These are phyloP conservation scores for Croton setiger DNA, from an alignment of 441 rosid species.

Conservation along the genomic window DNA sequence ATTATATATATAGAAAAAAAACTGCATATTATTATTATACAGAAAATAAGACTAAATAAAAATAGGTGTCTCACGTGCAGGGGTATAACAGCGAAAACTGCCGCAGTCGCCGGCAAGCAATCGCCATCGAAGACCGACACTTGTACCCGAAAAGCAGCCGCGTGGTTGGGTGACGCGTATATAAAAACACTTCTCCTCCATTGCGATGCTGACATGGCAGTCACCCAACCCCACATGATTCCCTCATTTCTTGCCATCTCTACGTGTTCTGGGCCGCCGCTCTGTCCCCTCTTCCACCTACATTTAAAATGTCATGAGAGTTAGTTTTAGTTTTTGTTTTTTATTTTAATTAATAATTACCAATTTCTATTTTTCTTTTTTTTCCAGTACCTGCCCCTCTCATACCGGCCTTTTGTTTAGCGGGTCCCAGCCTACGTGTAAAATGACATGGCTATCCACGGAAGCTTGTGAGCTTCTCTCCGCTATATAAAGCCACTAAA, in stretches of 20 bases:
- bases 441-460: constrained; percentile 32
- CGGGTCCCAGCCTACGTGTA: constrained; percentile 21
- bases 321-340: neutral
- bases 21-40: neutral
- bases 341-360: too few relatives aligned
- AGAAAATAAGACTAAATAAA: too few relatives aligned
- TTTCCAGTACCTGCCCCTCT: neutral
- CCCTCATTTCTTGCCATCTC: constrained; percentile 48
- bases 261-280: constrained; percentile 49
- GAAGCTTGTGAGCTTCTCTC: neutral
- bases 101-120: constrained; percentile 37
- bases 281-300: constrained; percentile 38
- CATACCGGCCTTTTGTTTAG: neutral
- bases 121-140: constrained; percentile 43
- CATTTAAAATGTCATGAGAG: too few relatives aligned
- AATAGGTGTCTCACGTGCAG: constrained; percentile 25
- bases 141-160: constrained; percentile 37
- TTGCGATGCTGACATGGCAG: constrained; percentile 48
- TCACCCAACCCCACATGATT: constrained; percentile 73
- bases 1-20: too few relatives aligned
- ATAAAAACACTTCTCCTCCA: neutral
- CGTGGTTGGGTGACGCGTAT: constrained; percentile 39
- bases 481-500: constrained; percentile 45
- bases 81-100: constrained; percentile 22
- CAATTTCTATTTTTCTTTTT: neutral